A percentile compares a stretch with the other conserved stretches of the same genome.
phyloP scores from a whole-genome alignment of 148 eudicot genomes.

The Amaranthus cruentus region DNA sequence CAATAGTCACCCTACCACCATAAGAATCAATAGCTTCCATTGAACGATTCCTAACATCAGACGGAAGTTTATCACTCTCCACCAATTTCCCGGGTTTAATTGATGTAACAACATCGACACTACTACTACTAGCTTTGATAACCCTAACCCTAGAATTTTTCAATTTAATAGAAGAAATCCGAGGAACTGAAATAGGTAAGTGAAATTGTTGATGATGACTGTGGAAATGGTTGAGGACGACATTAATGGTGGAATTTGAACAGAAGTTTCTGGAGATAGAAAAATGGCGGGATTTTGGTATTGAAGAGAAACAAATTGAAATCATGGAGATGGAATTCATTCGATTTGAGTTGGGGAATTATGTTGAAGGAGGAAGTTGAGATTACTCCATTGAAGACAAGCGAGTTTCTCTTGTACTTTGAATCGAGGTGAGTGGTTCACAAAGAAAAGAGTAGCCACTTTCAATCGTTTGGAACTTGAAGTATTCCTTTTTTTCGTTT shows the following conservation, averaged over 20 bases:
- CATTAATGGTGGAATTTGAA: conserved; percentile 7
- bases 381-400: background rate
- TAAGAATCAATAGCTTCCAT: conserved; percentile 73
- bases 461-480: background rate
- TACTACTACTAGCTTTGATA: conserved; percentile 34
- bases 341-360: background rate
- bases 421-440: conserved; percentile 16
- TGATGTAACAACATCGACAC: conserved; percentile 35
- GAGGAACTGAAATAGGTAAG: background rate
- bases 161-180: background rate
- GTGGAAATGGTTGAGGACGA: conserved; percentile 1
- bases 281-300: conserved; percentile 31
- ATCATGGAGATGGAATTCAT: conserved; percentile 55
- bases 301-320: conserved; percentile 44
- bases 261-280: conserved; percentile 25
- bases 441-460: conserved; percentile 6
- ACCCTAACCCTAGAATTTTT: conserved; percentile 20
- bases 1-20: conserved; percentile 77
- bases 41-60: conserved; percentile 61
- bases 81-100: conserved; percentile 65
- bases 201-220: conserved; percentile 1
- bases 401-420: background rate
- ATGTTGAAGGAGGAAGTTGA: background rate
- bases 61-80: conserved; percentile 72
- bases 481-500: too few relatives aligned